These are phyloP conservation scores for Botrytis medusae DNA, from an alignment of 2,329 filamentous ascomycete genomes.

Conservation along the genomic window DNA sequence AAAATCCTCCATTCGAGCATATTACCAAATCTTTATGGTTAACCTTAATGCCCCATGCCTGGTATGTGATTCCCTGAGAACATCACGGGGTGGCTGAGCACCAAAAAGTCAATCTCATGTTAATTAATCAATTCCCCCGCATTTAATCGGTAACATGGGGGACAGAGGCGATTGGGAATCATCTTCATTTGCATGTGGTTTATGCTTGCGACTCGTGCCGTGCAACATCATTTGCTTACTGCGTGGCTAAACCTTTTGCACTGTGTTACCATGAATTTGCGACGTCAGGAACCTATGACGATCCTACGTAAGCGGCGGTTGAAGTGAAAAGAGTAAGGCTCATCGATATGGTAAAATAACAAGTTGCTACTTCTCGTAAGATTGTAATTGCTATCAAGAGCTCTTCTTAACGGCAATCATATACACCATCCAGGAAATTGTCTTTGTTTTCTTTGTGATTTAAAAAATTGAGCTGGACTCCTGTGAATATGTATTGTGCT, in stretches of 20 bases:
- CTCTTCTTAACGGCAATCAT: neutral
- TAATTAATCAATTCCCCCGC: neutral
- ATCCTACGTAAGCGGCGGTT: neutral
- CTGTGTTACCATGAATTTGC: neutral
- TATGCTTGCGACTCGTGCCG: neutral
- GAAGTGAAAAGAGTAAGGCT: neutral
- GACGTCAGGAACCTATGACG: neutral
- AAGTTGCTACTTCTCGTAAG: too few species aligned
- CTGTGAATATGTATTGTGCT: neutral
- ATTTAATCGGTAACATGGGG: neutral
- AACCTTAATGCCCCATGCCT: neutral
- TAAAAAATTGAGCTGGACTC: neutral
- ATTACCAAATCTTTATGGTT: neutral
- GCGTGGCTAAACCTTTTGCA: neutral
- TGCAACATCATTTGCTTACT: neutral
- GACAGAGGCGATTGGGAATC: neutral
- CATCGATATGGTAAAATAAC: neutral
- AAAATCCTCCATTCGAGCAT: neutral
- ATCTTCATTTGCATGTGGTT: neutral
- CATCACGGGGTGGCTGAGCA: neutral
- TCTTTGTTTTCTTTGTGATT: neutral
- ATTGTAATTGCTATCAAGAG: neutral
- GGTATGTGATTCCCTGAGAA: neutral
- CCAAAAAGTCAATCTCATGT: neutral
- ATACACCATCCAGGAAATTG: neutral